phyloP scores from a whole-genome alignment of 2,329 filamentous ascomycete species.

The Chalaropsis thielavioides region DNA sequence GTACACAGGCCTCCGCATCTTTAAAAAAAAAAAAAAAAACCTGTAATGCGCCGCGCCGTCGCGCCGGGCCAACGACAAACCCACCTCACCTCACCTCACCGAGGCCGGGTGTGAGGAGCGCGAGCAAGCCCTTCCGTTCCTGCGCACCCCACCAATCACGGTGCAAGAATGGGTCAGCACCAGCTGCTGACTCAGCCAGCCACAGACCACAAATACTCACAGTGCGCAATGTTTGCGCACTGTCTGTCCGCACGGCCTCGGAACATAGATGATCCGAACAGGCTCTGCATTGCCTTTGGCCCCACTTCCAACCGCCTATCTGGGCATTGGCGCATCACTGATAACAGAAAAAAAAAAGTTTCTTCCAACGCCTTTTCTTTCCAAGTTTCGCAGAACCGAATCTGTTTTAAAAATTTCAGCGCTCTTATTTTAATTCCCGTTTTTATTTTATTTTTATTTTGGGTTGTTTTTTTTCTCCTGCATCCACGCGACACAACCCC shows the following conservation, averaged over 20 bases:
- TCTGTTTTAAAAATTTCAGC: not conserved
- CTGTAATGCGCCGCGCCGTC: too few relatives aligned
- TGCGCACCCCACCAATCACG: constrained; percentile 2
- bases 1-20: too few relatives aligned
- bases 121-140: too few relatives aligned
- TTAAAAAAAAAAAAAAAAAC: too few relatives aligned
- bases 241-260: not conserved
- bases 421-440: constrained; percentile 2
- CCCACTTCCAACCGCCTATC: constrained; percentile 17
- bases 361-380: constrained; percentile 3
- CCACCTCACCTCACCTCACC: too few relatives aligned
- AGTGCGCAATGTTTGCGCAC: not conserved
- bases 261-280: constrained; percentile 10
- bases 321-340: constrained; percentile 15
- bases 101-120: too few relatives aligned
- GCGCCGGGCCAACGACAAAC: too few relatives aligned
- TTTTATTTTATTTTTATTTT: constrained; percentile 6
- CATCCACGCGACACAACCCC: not conserved
- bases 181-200: not conserved
- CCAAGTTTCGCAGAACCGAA: not conserved
- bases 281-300: constrained; percentile 12
- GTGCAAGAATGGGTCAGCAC: constrained; percentile 6
- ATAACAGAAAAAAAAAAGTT: constrained; percentile 18
- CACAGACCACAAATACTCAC: too few relatives aligned
- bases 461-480: constrained; percentile 19